These are phyloP conservation scores for Begonia masoniana DNA, from an alignment of 306 rosid species.

Conservation along the genomic window DNA sequence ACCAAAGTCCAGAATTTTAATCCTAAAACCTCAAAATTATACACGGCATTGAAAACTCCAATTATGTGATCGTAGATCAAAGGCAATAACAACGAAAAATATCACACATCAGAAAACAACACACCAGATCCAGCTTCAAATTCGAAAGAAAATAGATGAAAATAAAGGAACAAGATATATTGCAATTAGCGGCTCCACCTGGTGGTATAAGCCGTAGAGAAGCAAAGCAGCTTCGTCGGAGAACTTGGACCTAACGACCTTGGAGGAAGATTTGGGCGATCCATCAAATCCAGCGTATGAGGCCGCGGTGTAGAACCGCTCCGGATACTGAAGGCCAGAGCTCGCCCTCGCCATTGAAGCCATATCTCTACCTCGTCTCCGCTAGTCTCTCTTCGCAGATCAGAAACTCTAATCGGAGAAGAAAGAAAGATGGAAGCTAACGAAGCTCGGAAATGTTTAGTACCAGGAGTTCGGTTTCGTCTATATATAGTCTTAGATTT, in stretches of 20 bases:
- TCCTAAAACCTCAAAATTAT: neutral
- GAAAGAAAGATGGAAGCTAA: neutral
- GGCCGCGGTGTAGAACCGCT: constrained; percentile 85
- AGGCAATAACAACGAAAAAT: constrained; percentile 1
- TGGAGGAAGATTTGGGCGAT: constrained; percentile 63
- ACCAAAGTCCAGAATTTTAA: neutral
- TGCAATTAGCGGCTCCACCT: constrained; percentile 28
- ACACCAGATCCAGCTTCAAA: neutral
- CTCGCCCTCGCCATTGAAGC: constrained; percentile 56
- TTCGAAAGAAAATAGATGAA: neutral
- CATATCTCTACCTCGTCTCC: constrained; percentile 12
- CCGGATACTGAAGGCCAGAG: constrained; percentile 87
- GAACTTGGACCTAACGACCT: constrained; percentile 73
- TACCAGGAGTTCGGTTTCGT: neutral
- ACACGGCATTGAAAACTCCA: neutral
- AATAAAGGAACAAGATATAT: neutral
- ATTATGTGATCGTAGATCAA: constrained; percentile 4
- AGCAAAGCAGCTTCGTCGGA: constrained; percentile 69
- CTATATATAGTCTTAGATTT: constrained; percentile 6
- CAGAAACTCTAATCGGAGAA: neutral
- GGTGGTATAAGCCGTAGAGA: constrained; percentile 72
- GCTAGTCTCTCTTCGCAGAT: neutral
- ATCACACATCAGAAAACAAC: neutral
- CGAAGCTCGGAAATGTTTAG: constrained; percentile 4
- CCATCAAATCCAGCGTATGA: constrained; percentile 82